Conservation (phyloP, 2,329 filamentous ascomycete genomes). For the Neopestalotiopsis rosae region DNA sequence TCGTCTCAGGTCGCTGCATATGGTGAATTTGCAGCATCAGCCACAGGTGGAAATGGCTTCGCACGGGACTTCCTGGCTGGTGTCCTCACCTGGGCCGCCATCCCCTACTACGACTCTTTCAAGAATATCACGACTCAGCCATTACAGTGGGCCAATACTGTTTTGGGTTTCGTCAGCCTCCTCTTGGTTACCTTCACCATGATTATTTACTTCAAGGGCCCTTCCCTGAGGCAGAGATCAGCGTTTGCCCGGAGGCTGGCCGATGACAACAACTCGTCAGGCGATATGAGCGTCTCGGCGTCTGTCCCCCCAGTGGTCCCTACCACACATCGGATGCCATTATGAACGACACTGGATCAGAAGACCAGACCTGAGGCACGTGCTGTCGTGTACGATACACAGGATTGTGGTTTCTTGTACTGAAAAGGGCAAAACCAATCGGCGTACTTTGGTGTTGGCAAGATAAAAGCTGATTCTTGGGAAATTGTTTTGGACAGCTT, state of each 20-base stretch:
- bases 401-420: too few relatives aligned
- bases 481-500: too few relatives aligned
- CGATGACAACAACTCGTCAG: conserved; percentile 23
- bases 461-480: too few relatives aligned
- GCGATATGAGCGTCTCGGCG: too few relatives aligned
- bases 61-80: conserved; percentile 69
- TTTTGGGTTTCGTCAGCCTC: conserved; percentile 55
- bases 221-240: conserved; percentile 53
- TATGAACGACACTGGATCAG: too few relatives aligned
- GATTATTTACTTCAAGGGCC: conserved; percentile 61
- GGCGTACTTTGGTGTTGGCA: too few relatives aligned
- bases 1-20: conserved; percentile 59
- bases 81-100: conserved; percentile 64
- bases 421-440: too few relatives aligned
- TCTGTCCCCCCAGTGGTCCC: too few relatives aligned
- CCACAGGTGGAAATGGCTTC: conserved; percentile 71
- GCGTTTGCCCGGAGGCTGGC: conserved; percentile 65
- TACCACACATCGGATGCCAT: too few relatives aligned
- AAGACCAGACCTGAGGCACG: too few relatives aligned
- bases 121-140: conserved; percentile 39
- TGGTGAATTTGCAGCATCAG: conserved; percentile 68
- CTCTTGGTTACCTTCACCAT: conserved; percentile 59
- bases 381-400: too few relatives aligned
- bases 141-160: conserved; percentile 58
- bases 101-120: conserved; percentile 57